Conservation (phyloP, 306 rosid species). For the Trifolium repens region DNA sequence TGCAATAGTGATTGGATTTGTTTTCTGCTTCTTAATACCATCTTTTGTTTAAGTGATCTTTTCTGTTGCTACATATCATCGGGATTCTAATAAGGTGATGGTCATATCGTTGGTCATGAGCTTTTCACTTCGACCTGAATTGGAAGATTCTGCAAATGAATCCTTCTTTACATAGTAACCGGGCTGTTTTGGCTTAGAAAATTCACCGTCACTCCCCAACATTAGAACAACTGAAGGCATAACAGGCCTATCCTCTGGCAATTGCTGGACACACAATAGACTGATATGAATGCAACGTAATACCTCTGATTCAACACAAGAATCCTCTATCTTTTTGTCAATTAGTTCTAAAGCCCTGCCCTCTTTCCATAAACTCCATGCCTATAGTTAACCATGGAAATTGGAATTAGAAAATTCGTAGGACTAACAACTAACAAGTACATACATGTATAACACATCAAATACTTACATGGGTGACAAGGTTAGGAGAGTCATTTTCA, state of each 20-base stretch:
- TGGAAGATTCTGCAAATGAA: background rate
- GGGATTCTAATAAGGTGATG: constrained; percentile 31
- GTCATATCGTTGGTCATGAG: constrained; percentile 32
- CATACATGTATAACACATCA: background rate
- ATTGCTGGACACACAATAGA: constrained; percentile 58
- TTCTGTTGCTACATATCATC: background rate
- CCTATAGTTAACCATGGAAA: constrained; percentile 39
- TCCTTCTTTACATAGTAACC: constrained; percentile 44
- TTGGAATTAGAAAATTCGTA: background rate
- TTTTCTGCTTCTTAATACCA: background rate
- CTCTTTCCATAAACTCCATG: constrained; percentile 61
- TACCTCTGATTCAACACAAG: constrained; percentile 35
- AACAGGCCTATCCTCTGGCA: constrained; percentile 47
- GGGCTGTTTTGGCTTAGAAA: constrained; percentile 58
- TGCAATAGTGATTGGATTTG: background rate
- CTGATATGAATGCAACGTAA: constrained; percentile 59
- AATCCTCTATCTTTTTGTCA: constrained; percentile 38
- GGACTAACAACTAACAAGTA: background rate
- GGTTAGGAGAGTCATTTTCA: constrained; percentile 38
- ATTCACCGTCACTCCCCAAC: constrained; percentile 47
- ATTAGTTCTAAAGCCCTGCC: constrained; percentile 49
- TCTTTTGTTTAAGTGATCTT: background rate
- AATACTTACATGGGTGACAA: constrained; percentile 57
- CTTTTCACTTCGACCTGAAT: constrained; percentile 34
- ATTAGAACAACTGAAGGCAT: constrained; percentile 50